phyloP scores from a whole-genome alignment of 2,329 filamentous ascomycete species.

The Fusarium verticillioides region DNA sequence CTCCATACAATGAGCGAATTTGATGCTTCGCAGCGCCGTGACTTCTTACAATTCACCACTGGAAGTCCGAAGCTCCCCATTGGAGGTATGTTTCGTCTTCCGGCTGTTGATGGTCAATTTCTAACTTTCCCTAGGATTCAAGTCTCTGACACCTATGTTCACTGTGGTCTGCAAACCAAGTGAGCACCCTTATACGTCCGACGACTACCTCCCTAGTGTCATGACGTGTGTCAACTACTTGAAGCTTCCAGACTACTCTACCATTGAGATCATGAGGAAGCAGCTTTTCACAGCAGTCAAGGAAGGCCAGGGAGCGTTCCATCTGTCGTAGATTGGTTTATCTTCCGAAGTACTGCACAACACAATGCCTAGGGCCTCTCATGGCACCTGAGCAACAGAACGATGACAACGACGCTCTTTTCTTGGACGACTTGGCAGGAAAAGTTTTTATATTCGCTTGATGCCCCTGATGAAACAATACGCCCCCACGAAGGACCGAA shows the following conservation, averaged over 20 bases:
- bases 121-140: slow-evolving; percentile 76
- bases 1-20: slow-evolving; percentile 95
- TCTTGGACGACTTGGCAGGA: slow-evolving; percentile 28
- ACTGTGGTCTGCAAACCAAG: slow-evolving; percentile 99
- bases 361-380: not conserved
- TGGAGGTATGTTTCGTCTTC: slow-evolving; percentile 74
- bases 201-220: slow-evolving; percentile 98
- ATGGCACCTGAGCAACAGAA: not conserved
- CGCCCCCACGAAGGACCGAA: slow-evolving; percentile 28
- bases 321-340: slow-evolving; percentile 75
- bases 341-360: slow-evolving; percentile 1
- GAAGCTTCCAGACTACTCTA: slow-evolving; percentile 94
- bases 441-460: slow-evolving; percentile 34
- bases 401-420: slow-evolving; percentile 19
- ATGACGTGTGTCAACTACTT: slow-evolving; percentile 99
- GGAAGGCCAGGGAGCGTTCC: slow-evolving; percentile 97
- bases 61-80: slow-evolving; percentile 98
- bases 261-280: slow-evolving; percentile 77
- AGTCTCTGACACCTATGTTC: slow-evolving; percentile 96
- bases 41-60: slow-evolving; percentile 97
- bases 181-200: slow-evolving; percentile 90
- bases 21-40: slow-evolving; percentile 77
- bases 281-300: slow-evolving; percentile 87
- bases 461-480: slow-evolving; percentile 42
- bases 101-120: not conserved